These are phyloP conservation scores for Plectosphaerella plurivora DNA, from an alignment of 2,329 filamentous ascomycete genomes.

Conservation along the genomic window DNA sequence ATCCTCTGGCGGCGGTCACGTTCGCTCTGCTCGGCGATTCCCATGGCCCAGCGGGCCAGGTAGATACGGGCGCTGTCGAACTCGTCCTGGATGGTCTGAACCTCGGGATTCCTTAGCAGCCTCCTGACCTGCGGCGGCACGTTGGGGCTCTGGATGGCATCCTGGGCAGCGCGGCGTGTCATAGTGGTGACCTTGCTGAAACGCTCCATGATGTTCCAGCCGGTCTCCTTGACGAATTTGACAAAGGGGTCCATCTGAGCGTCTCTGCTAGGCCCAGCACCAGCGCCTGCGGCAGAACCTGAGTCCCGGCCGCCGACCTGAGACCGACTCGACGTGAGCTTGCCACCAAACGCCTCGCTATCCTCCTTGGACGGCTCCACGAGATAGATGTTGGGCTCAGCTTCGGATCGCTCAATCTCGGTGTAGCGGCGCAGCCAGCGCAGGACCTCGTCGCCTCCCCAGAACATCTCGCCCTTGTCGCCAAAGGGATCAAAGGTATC, in stretches of 20 bases:
- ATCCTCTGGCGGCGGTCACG: conserved; percentile 78
- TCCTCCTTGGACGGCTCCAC: conserved; percentile 86
- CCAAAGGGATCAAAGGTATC: conserved; percentile 91
- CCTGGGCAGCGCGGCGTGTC: conserved; percentile 84
- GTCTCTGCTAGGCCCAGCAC: conserved; percentile 43
- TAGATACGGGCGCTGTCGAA: conserved; percentile 96
- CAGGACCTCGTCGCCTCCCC: conserved; percentile 94
- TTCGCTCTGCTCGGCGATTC: conserved; percentile 95
- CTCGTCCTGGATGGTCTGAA: conserved; percentile 92
- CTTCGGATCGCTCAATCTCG: conserved; percentile 73
- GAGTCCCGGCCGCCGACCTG: conserved; percentile 34
- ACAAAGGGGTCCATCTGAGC: conserved; percentile 87
- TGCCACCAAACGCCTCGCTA: conserved; percentile 70
- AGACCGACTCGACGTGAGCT: conserved; percentile 44
- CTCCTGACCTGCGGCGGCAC: conserved; percentile 83
- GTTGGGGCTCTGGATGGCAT: conserved; percentile 86
- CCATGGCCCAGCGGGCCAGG: conserved; percentile 96
- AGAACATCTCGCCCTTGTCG: conserved; percentile 82
- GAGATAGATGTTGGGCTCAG: conserved; percentile 87
- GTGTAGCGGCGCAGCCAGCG: conserved; percentile 87
- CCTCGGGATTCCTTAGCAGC: conserved; percentile 84
- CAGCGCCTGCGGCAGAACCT: conserved; percentile 17
- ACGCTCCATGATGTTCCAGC: conserved; percentile 95
- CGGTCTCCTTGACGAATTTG: conserved; percentile 89
- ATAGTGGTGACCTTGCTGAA: conserved; percentile 97